Conservation (phyloP, 2,329 filamentous ascomycete species). For the Neocatenulostroma microsporum region DNA sequence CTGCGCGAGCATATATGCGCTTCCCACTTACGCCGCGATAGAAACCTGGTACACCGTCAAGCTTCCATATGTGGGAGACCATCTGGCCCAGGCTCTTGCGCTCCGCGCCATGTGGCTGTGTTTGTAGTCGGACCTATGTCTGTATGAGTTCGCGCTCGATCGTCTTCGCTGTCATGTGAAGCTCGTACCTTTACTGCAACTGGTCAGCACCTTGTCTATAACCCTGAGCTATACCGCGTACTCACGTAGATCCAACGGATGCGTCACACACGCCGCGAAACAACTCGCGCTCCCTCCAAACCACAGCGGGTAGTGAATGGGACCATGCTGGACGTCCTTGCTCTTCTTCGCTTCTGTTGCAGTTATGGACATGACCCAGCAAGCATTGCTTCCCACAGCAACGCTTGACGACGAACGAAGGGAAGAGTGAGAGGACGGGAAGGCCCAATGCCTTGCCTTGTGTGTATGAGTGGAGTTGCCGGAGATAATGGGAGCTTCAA, state of each 20-base stretch:
- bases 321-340: slow-evolving; percentile 35
- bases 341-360: slow-evolving; percentile 30
- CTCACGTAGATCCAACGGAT: slow-evolving; percentile 85
- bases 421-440: slow-evolving; percentile 1
- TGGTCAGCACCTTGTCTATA: slow-evolving; percentile 22
- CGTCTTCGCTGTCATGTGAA: not conserved
- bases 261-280: slow-evolving; percentile 83
- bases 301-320: slow-evolving; percentile 55
- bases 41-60: slow-evolving; percentile 68
- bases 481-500: too few species aligned
- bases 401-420: not conserved
- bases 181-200: slow-evolving; percentile 36
- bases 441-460: not conserved
- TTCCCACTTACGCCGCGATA: slow-evolving; percentile 63
- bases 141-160: not conserved
- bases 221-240: slow-evolving; percentile 12
- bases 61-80: slow-evolving; percentile 69
- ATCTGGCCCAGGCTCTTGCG: slow-evolving; percentile 73
- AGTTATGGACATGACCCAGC: slow-evolving; percentile 33
- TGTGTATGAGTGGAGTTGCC: too few species aligned
- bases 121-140: slow-evolving; percentile 16
- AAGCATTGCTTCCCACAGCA: slow-evolving; percentile 26
- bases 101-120: slow-evolving; percentile 62
- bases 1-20: not conserved
- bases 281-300: slow-evolving; percentile 93